Conservation (phyloP, 345 rosid genomes). For the Theobroma cacao region DNA sequence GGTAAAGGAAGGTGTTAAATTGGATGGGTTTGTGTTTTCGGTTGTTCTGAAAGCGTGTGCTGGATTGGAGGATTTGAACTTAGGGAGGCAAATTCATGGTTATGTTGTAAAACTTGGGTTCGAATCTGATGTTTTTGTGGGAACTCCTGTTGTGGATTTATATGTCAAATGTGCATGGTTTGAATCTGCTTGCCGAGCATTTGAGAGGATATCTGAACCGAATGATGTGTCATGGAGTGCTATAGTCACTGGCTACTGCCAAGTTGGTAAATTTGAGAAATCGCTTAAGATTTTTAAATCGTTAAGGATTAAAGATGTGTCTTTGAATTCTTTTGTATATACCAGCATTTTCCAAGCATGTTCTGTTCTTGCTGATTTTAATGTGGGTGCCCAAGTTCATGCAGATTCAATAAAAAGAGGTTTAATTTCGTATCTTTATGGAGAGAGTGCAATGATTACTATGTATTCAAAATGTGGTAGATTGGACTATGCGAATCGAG, state of each 20-base stretch:
- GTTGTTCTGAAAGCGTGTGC: slow-evolving; percentile 70
- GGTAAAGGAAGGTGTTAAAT: slow-evolving; percentile 48
- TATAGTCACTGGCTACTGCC: slow-evolving; percentile 61
- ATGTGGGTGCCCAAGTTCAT: slow-evolving; percentile 65
- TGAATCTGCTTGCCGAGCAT: slow-evolving; percentile 51
- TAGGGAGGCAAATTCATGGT: slow-evolving; percentile 67
- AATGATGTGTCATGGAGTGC: slow-evolving; percentile 78
- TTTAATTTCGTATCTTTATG: slow-evolving; percentile 48
- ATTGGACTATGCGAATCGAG: slow-evolving; percentile 52
- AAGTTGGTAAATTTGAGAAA: slow-evolving; percentile 50
- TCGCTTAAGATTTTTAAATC: slow-evolving; percentile 47
- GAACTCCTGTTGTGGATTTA: slow-evolving; percentile 76
- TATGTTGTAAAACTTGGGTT: slow-evolving; percentile 54
- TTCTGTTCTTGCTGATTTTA: slow-evolving; percentile 57
- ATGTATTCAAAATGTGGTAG: slow-evolving; percentile 75
- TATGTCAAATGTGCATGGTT: slow-evolving; percentile 56
- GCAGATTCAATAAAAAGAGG: slow-evolving; percentile 74
- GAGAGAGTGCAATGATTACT: slow-evolving; percentile 64
- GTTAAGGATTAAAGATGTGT: slow-evolving; percentile 37
- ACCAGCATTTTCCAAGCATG: slow-evolving; percentile 76
- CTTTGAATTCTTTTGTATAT: slow-evolving; percentile 55
- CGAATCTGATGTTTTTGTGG: slow-evolving; percentile 62
- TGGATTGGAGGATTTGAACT: slow-evolving; percentile 38
- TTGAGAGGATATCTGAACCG: slow-evolving; percentile 54
- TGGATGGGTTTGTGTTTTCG: slow-evolving; percentile 67